Base-by-base conservation (phyloP, 2,329 filamentous ascomycete genomes). In the Pyrenophora tritici-repentis region DNA sequence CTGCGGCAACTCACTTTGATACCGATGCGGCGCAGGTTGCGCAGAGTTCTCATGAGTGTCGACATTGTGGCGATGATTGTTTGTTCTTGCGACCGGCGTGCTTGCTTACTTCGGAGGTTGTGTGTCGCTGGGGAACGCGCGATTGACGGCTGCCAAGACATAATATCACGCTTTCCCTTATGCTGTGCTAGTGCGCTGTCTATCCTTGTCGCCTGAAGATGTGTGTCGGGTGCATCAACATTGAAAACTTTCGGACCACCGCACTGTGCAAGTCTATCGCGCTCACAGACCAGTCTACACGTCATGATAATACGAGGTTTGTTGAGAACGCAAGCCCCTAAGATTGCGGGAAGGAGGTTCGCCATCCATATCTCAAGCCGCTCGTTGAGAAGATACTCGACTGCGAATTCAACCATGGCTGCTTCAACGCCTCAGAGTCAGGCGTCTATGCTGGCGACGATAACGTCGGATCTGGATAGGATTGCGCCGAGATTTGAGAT, bases 401-500 rank as follows among this genome's bases (percentile, higher is more conserved):
- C 71, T 35, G 60, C 68, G 41, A 67, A 61, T 54, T 51, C 66
- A 43, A 48, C 62, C 1, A 68, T 64, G 55, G 51, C 62, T 51
- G 41, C 67, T 20, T 56, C 69, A 44, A 47, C 59, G 50, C 62
- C 70, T 37, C 75, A 65, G 56, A 89, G 69, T 72, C 83, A 69
- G 75, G 75, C 63, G 29, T 78, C 79, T 7, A 78, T 81, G 66
- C 73, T 89, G 41, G 84, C 81, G 13, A 78, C 79, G 12, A 80
- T 89, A 47, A 86, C 84, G 10, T 78, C 80, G 36, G 92, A 99
- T 73, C 78, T 99, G 54, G 94, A 99, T 73, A 88, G 83, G 63
- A 85, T 97, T 58, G 89, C 92, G 3, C 94, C 94, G n/a, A 87
- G 89, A 37, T 96, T 99, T 63, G 89, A 92, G 69, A 81, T 99